Evolutionary conservation across 441 rosid species (phyloP), one percentile per base, ranked within the genome.

Genomic region (Theobroma grandiflorum): DNA sequence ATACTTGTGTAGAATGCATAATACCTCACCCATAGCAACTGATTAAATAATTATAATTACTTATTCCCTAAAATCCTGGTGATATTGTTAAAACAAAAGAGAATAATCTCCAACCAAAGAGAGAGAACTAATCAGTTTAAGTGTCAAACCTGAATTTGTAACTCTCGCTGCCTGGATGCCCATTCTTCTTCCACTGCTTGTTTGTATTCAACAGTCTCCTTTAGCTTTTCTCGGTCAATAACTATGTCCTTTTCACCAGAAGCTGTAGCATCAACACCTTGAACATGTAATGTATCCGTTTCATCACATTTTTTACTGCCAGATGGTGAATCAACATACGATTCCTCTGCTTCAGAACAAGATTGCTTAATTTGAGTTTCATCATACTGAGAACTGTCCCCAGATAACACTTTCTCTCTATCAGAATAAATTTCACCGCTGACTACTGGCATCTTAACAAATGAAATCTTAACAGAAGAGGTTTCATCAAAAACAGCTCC

Each of bases 181-280:
- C 94, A 91, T 89, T 94, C 98, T 86, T 88, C 91, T 86, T 96
- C 92, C 35, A 43, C 78, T 57, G 94, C 98, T 85, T 78, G 92
- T 85, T 91, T 94, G 89, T 89, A 93, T 77, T 90, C 95, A 82
- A 89, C 90, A 12, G 98, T 93, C 91, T 92, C 91, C 86, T 96
- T 94, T 57, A 91, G 86, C 84, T 82, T 94, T 87, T 96, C 95
- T 80, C 93, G 86, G 79, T 90, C 91, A 67, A 88, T 87, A 83
- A 96, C 86, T 73, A 90, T 78, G 85, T 87, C 88, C 12, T 75
- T 67, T 75, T 43, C 78, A 82, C 82, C 40, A 81, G 76, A 68
- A 66, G 75, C 76, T 42, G 79, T 45, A 15, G 57, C n/a, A 75
- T 65, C 81, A 88, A 76, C 67, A 70, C 69, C 61, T 69, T 78